phyloP scores from a whole-genome alignment of 2,329 filamentous ascomycete genomes.

The Talaromyces marneffei region DNA sequence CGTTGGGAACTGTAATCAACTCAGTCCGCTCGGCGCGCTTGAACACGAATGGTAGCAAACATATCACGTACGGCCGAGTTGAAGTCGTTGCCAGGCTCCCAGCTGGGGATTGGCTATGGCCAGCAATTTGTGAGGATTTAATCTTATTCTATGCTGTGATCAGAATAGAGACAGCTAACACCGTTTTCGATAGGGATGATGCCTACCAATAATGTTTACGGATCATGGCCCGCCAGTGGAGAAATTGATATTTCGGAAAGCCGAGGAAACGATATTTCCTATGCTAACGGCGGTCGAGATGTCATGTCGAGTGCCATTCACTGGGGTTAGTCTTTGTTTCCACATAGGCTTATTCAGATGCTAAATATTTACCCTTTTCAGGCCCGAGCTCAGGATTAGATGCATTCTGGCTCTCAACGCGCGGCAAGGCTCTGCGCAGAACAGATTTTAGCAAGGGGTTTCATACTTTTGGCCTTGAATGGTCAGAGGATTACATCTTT shows the following conservation, averaged over 20 bases:
- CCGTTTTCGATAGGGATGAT: slow-evolving; percentile 40
- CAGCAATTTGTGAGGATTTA: slow-evolving; percentile 40
- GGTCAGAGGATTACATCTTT: slow-evolving; percentile 49
- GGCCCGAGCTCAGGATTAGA: slow-evolving; percentile 18
- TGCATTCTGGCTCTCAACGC: slow-evolving; percentile 24
- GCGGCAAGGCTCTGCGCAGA: slow-evolving; percentile 23
- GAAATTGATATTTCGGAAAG: slow-evolving; percentile 52
- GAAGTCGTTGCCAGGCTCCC: slow-evolving; percentile 52
- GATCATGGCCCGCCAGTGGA: slow-evolving; percentile 47
- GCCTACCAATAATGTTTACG: slow-evolving; percentile 45
- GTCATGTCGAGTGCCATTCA: slow-evolving; percentile 26
- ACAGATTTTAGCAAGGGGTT: slow-evolving; percentile 30
- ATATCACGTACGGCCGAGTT: slow-evolving; percentile 47
- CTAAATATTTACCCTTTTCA: slow-evolving; percentile 5
- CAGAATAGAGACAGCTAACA: background rate
- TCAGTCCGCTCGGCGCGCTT: slow-evolving; percentile 48
- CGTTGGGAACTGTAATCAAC: slow-evolving; percentile 43
- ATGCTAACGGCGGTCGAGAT: slow-evolving; percentile 10
- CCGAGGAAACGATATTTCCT: slow-evolving; percentile 40
- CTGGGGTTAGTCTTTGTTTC: slow-evolving; percentile 36
- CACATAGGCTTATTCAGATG: slow-evolving; percentile 26
- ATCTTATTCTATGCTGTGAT: background rate
- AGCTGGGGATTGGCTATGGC: slow-evolving; percentile 53
- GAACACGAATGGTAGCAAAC: slow-evolving; percentile 44
- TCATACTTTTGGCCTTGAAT: slow-evolving; percentile 51